Evolutionary conservation across 768 basidiomycete species (phyloP), one percentile per base, ranked within the genome.

Genomic region (Auricularia sp.): DNA sequence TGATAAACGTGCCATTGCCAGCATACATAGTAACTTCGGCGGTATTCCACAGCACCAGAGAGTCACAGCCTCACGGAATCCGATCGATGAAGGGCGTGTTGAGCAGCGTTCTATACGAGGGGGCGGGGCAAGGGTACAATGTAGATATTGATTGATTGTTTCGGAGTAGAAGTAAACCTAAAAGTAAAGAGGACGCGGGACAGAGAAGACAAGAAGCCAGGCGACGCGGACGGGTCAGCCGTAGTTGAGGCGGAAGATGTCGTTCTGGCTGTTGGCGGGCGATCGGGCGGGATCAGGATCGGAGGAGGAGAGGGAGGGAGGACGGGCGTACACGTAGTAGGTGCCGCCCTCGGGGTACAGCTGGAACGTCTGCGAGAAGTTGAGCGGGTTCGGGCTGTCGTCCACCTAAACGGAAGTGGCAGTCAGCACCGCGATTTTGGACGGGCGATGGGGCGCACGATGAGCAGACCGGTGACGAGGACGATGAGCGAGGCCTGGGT

Each of bases 301-400:
- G 18, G 36, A 47, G 12, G 8, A 14, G 33, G 59, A 21, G 11
- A 18, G 16, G 14, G 36, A 59, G 47, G 51, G 29, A 29, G 29
- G 29, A 29, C 29, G 29, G 11, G 79, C 91, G 59, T 76, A 94
- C 93, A 98, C 90, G 73, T 87, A 98, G 80, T 88, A 95, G 68
- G 84, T 84, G 21, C 68, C 70, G 4, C 80, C 84, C 2, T 95
- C 91, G 34, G 84, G 87, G 62, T 91, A 81, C 65, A 99, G 85
- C 69, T 96, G 93, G 85, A 99, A 99, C 67, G 86, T 80, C 77
- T 99, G 97, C 68, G 87, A 91, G 80, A 91, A 99, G 70, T 85
- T 86, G 64, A 99, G 78, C n/a, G 91, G 85, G 68, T 90, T 90
- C 64, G 76, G 53, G 67, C 80, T 81, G 66, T 90, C 91, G 69